These are phyloP conservation scores for Abrus precatorius DNA, from an alignment of 306 rosid genomes.

Conservation along the genomic window DNA sequence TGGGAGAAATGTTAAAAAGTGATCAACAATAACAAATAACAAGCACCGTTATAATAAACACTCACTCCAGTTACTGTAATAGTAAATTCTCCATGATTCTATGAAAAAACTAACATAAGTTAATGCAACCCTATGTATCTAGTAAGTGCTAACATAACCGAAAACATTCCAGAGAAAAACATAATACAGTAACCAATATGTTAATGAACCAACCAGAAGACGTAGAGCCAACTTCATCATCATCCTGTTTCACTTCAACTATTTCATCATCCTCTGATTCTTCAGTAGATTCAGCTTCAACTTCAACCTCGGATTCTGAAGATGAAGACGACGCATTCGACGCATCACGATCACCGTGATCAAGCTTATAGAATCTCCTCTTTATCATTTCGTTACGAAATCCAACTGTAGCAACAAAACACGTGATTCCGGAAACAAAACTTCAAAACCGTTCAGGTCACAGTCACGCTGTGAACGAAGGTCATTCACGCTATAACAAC, in stretches of 20 bases:
- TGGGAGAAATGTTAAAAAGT: not conserved
- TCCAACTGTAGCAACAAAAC: conserved; percentile 36
- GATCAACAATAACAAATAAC: not conserved
- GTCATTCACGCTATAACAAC: too few relatives aligned
- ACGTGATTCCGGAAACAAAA: conserved; percentile 16
- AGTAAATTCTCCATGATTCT: not conserved
- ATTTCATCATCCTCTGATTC: conserved; percentile 55
- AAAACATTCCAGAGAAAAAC: not conserved
- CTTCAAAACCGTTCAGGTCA: conserved; percentile 14
- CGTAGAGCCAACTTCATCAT: conserved; percentile 59
- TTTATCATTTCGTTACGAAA: conserved; percentile 67
- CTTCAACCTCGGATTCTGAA: conserved; percentile 65
- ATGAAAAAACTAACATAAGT: not conserved
- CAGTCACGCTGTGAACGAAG: not conserved
- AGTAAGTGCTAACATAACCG: not conserved
- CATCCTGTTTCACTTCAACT: conserved; percentile 46
- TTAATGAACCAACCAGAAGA: conserved; percentile 70
- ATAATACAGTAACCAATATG: not conserved
- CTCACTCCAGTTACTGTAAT: not conserved
- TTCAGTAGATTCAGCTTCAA: conserved; percentile 51
- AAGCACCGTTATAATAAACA: conserved; percentile 8
- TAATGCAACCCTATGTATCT: conserved; percentile 8
- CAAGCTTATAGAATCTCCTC: conserved; percentile 79
- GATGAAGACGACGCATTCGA: conserved; percentile 72
- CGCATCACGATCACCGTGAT: conserved; percentile 70